A percentile compares a stretch with the other conserved stretches of the same genome.
phyloP scores from a whole-genome alignment of 805 yeast species.

The Cyberlindnera xishuangbannaensis region DNA sequence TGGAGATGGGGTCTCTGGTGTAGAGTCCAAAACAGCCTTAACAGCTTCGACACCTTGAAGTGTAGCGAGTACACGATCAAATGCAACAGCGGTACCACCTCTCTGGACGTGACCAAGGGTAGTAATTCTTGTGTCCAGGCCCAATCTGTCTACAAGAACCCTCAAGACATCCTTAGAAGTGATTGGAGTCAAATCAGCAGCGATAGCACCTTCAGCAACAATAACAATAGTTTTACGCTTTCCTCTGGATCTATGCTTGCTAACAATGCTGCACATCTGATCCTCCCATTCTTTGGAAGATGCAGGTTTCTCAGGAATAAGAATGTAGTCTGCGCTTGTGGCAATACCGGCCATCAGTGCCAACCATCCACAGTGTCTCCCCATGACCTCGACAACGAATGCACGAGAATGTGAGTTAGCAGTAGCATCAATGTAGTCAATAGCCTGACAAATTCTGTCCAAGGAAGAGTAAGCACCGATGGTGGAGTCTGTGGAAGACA shows the following conservation, averaged over 20 bases:
- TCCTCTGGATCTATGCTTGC: conserved; percentile 78
- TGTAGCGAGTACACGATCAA: conserved; percentile 86
- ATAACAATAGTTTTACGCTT: conserved; percentile 93
- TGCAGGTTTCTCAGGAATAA: conserved; percentile 94
- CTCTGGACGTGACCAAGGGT: conserved; percentile 97
- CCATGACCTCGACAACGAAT: conserved; percentile 97
- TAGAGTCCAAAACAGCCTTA: conserved; percentile 79
- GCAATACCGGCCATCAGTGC: conserved; percentile 97
- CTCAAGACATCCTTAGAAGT: conserved; percentile 76
- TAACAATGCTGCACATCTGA: conserved; percentile 68
- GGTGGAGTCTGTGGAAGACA: conserved; percentile 95
- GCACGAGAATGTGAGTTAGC: conserved; percentile 97
- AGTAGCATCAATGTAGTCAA: conserved; percentile 96
- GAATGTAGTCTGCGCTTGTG: conserved; percentile 90
- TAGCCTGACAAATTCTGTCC: conserved; percentile 87
- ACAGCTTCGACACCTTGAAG: conserved; percentile 98
- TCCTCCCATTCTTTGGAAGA: conserved; percentile 68
- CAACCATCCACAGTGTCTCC: conserved; percentile 99
- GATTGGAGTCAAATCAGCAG: conserved; percentile 72
- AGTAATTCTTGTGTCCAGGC: conserved; percentile 91
- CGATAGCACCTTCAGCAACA: conserved; percentile 97
- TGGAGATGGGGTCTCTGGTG: conserved; percentile 91
- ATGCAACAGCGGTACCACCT: conserved; percentile 98
- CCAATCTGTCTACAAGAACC: conserved; percentile 66
- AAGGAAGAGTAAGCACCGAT: conserved; percentile 94